phyloP scores from a whole-genome alignment of 2,329 filamentous ascomycete species.

The Aspergillus novoparasiticus region DNA sequence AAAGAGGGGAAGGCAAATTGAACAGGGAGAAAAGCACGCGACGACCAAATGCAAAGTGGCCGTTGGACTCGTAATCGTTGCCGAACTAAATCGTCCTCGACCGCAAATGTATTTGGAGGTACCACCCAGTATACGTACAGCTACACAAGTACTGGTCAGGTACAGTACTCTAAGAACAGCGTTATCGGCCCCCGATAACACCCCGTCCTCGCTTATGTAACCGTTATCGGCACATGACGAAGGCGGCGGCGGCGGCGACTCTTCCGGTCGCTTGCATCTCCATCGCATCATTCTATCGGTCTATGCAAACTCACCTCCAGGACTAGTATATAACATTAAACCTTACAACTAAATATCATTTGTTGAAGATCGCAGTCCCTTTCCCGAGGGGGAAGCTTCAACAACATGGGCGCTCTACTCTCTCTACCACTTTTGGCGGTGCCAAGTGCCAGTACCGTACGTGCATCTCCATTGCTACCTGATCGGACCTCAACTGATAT shows the following conservation, averaged over 20 bases:
- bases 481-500: not conserved
- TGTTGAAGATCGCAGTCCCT: not conserved
- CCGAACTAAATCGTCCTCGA: not conserved
- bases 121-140: not conserved
- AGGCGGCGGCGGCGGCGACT: constrained; percentile 20
- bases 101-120: not conserved
- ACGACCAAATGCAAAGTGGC: constrained; percentile 10
- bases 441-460: constrained; percentile 82
- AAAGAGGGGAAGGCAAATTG: not conserved
- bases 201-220: constrained; percentile 6
- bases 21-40: constrained; percentile 6
- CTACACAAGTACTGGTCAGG: not conserved
- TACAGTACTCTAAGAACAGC: not conserved
- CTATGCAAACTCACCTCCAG: not conserved
- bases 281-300: not conserved
- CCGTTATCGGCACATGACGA: constrained; percentile 18
- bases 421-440: constrained; percentile 87
- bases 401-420: constrained; percentile 82
- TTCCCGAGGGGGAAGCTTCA: not conserved
- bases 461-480: constrained; percentile 36
- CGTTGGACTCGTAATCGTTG: constrained; percentile 6
- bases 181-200: constrained; percentile 1
- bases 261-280: constrained; percentile 12
- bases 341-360: not conserved
- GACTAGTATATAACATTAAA: not conserved